Evolutionary conservation across 257 asterid species (phyloP), one percentile per base, ranked within the genome.

Genomic region (Haberlea rhodopensis): DNA sequence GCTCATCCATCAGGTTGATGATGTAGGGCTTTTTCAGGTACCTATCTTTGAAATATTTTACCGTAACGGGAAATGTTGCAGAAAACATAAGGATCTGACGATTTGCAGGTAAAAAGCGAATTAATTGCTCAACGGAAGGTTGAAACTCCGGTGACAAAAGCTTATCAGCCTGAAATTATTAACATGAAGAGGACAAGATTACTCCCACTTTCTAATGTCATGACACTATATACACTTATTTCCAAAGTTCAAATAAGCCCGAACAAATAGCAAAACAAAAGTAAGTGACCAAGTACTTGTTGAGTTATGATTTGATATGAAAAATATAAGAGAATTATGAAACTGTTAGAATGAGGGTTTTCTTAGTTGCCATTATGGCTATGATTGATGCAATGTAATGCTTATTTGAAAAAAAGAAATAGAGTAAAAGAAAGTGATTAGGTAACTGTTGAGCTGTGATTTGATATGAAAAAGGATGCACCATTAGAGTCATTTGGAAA

Each of bases 61-160:
- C 92, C 0, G 92, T 90, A 52, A 90, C 95, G 70, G 94, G 96
- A 72, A 87, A 89, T 56, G 95, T 89, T 55, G 96, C 96, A 62
- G 96, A 89, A 79, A 80, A 90, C 97, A 90, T 87, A 65, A 90
- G 89, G 24, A 90, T 84, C 78, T 90, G 97, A 63, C 97, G 90
- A 76, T 75, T 79, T 74, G 77, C 62, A 46, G 95, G 90, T 75
- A 82, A 24, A 77, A 83, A 90, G 62, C 78, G 78, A 70, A 90
- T 85, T 65, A 90, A 79, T 71, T 87, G 91, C 85, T 80, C 86
- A 8, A 90, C 75, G 31, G 97, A 87, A 60, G 97, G 97, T 67
- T 85, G 95, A 73, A 90, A 90, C 81, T 90, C 97, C 5, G 97
- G 97, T 0, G 97, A 85, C 66, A 90, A 76, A 73, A 90, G 97